Base-by-base conservation (phyloP, 2,329 filamentous ascomycete species). In the Aspergillus spinulosporus region DNA sequence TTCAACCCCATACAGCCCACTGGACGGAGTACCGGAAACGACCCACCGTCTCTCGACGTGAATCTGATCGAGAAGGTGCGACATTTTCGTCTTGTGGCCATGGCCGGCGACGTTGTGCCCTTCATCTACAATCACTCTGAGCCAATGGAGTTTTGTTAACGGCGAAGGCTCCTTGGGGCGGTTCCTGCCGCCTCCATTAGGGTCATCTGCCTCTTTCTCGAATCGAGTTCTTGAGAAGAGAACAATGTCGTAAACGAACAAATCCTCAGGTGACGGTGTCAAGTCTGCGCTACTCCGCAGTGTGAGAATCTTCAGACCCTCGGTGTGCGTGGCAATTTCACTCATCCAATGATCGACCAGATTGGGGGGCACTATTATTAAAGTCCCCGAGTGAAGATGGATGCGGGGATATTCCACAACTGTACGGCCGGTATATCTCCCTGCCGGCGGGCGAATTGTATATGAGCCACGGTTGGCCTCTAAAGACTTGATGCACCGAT, bases 91-190 rank as follows among this genome's bases (percentile, higher is more conserved):
- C 62, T 80, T 84, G 50, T 77, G 78, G 7, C 77, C 76, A 4
- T 83, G 83, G 37, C 89, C 88, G 0, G 90, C 90, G 57, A 96
- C 86, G 57, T 84, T 88, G 69, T 97, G 92, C 0, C 93, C 93
- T 78, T 97, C 93, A 62, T 97, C 93, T 14, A 96, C 88, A 45
- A 97, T 92, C 46, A 95, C 87, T 1, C 93, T 83, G 65, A 96
- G 87, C 82, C 93, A 96, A 64, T 90, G 91, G 3, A 97, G 73
- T 5, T 83, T 74, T 39, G 85, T 84, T 14, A 97, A 73, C 0
- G 88, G 83, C 1, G 85, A 89, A 7, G 45, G 28, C 5, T 68
- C 21, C 21, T 21, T 21, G 21, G 21, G 21, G 21, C 21, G 62
- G 5, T 65, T 68, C 3, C 78, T 66, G 55, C 77, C 80, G n/a